Conservation (phyloP, 202 grass and related monocot genomes). For the Carex sylvatica region DNA sequence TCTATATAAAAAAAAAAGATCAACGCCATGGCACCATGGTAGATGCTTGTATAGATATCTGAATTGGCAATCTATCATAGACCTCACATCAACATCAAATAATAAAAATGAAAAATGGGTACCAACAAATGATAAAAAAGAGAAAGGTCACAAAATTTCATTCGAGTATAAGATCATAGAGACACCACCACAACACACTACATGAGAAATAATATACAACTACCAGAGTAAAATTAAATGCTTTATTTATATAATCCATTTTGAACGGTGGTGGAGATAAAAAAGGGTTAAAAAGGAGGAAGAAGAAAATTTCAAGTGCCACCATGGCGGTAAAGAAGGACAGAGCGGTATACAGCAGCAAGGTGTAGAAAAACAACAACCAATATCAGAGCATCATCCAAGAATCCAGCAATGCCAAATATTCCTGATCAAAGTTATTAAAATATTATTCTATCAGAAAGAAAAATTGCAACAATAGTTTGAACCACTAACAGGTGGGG, state of each 20-base stretch:
- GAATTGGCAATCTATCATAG: slow-evolving; percentile 20
- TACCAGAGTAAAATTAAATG: background rate
- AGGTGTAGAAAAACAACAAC: slow-evolving; percentile 84
- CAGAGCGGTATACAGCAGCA: slow-evolving; percentile 67
- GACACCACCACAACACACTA: slow-evolving; percentile 13
- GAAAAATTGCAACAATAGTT: background rate
- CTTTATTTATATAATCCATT: background rate
- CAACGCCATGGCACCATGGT: too few species aligned
- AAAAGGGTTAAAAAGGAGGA: background rate
- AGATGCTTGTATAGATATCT: background rate
- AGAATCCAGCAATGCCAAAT: slow-evolving; percentile 66
- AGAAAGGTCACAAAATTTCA: background rate
- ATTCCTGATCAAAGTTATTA: slow-evolving; percentile 38
- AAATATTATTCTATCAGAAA: background rate
- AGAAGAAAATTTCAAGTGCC: slow-evolving; percentile 33
- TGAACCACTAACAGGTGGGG: background rate
- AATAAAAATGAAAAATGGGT: background rate
- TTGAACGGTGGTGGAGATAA: background rate
- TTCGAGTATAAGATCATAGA: background rate
- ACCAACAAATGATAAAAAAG: background rate
- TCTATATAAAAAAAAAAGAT: too few species aligned
- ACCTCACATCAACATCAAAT: background rate
- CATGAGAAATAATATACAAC: background rate
- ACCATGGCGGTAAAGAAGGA: slow-evolving; percentile 85
- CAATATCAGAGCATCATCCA: slow-evolving; percentile 72